A percentile compares a stretch with the other conserved stretches of the same genome.
Conservation (phyloP, 345 rosid genomes). For the Noccaea caerulescens region DNA sequence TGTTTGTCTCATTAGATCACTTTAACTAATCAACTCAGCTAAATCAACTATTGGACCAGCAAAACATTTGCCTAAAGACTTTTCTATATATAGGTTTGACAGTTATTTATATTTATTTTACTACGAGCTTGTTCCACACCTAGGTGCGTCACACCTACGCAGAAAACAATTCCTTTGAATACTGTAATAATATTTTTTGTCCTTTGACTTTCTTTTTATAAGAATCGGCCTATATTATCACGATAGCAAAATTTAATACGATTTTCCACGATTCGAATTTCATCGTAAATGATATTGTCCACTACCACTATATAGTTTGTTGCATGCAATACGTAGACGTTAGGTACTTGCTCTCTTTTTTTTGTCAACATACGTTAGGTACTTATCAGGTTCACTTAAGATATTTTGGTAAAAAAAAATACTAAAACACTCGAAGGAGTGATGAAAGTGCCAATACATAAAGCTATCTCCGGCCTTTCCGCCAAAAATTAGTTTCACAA, state of each 20-base stretch:
- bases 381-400: background rate
- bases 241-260: background rate
- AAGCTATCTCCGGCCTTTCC: no score
- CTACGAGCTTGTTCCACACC: background rate
- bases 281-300: background rate
- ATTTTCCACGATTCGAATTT: background rate
- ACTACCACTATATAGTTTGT: slow-evolving; percentile 12
- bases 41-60: background rate
- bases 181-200: background rate
- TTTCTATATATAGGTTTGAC: background rate
- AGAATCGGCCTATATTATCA: slow-evolving; percentile 4
- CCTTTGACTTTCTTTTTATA: slow-evolving; percentile 11
- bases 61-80: background rate
- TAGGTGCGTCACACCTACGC: background rate
- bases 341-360: slow-evolving; percentile 9
- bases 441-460: no score
- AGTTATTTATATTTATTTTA: background rate
- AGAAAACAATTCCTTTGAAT: slow-evolving; percentile 1
- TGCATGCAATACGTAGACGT: slow-evolving; percentile 22
- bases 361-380: slow-evolving; percentile 12
- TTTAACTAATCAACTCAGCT: slow-evolving; percentile 9
- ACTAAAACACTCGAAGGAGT: no score
- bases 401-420: no score
- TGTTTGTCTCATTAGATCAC: slow-evolving; percentile 17
- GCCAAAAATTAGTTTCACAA: no score